Evolutionary conservation across 441 rosid genomes (phyloP).

Genomic region (Mallotus repandus): DNA sequence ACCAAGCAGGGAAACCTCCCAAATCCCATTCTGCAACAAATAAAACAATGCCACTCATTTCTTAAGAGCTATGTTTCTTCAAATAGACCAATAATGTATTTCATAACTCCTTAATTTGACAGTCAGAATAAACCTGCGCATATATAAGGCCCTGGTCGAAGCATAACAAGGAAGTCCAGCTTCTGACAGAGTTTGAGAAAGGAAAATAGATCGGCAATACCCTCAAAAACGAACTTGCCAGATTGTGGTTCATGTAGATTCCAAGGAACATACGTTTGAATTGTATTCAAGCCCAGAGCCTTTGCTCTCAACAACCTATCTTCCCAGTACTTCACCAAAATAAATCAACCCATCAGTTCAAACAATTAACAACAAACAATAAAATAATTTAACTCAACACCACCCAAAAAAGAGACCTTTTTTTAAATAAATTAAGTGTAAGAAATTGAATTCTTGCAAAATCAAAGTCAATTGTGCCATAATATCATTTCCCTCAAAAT

Average conservation of each 20-base stretch:
- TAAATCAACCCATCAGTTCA: background rate
- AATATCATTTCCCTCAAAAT: too few species aligned
- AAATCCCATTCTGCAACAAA: constrained; percentile 86
- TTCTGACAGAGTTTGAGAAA: constrained; percentile 81
- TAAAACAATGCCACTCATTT: background rate
- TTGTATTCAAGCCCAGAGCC: constrained; percentile 83
- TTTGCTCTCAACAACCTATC: constrained; percentile 83
- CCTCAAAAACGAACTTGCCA: constrained; percentile 65
- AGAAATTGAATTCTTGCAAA: too few species aligned
- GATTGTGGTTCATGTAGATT: constrained; percentile 94
- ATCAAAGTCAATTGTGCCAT: too few species aligned
- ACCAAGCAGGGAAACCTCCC: constrained; percentile 95
- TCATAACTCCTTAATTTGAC: background rate
- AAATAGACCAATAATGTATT: background rate
- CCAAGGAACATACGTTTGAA: constrained; percentile 95
- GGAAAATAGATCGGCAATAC: constrained; percentile 75
- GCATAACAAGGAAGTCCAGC: constrained; percentile 81
- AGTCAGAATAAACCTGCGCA: constrained; percentile 64
- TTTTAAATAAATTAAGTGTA: too few species aligned
- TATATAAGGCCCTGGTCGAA: constrained; percentile 92
- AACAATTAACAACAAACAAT: too few species aligned
- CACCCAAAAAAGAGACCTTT: too few species aligned
- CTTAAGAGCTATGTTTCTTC: too few species aligned
- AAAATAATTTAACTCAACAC: too few species aligned
- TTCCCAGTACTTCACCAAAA: constrained; percentile 71